A percentile compares a stretch with the other conserved stretches of the same genome.
Conservation (phyloP, 768 basidiomycete species). For the Lactarius quietus region DNA sequence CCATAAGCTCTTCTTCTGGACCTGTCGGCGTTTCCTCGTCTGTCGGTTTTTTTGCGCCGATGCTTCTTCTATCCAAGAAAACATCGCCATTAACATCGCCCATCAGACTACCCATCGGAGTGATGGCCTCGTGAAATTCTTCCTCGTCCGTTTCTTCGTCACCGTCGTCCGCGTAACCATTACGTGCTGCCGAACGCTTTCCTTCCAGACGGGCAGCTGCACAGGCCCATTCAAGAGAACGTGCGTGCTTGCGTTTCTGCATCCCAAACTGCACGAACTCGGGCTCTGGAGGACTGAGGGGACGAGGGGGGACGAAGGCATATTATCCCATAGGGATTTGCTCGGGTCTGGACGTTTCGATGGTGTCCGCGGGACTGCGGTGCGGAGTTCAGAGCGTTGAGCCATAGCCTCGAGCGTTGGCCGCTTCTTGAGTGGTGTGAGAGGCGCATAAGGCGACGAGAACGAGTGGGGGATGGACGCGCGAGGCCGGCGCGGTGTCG, state of each 20-base stretch:
- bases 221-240: conserved; percentile 40
- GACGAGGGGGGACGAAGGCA: conserved; percentile 25
- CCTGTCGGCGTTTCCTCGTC: not conserved
- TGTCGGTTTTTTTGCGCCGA: not conserved
- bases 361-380: conserved; percentile 28
- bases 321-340: conserved; percentile 26
- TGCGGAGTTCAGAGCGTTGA: conserved; percentile 33
- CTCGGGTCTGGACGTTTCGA: conserved; percentile 22
- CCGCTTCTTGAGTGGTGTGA: conserved; percentile 21
- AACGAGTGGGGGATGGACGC: conserved; percentile 4
- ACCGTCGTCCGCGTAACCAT: conserved; percentile 29
- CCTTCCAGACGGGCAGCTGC: conserved; percentile 39
- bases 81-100: conserved; percentile 1
- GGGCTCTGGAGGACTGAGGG: conserved; percentile 27
- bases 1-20: conserved; percentile 17
- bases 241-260: conserved; percentile 16
- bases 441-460: conserved; percentile 22
- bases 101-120: conserved; percentile 42
- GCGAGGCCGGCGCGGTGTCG: conserved; percentile 12
- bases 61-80: conserved; percentile 6
- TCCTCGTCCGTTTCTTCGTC: conserved; percentile 54
- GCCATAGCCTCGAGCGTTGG: conserved; percentile 36
- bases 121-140: conserved; percentile 62
- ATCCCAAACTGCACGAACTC: conserved; percentile 32
- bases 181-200: conserved; percentile 35